Conservation (phyloP, 2,329 filamentous ascomycete genomes). For the Fusarium ambrosium region DNA sequence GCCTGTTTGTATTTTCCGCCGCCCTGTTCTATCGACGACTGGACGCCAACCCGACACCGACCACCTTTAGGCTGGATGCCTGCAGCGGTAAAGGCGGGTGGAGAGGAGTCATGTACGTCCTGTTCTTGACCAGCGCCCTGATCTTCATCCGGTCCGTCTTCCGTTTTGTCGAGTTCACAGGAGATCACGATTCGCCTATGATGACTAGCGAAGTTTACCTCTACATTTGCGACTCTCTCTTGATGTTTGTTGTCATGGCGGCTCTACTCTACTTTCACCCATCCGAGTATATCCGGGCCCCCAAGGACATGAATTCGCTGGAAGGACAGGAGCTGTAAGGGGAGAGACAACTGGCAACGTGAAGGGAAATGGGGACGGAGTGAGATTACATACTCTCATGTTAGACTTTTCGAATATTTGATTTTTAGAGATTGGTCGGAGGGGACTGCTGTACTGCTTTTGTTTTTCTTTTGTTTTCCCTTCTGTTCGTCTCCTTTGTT, state of each 20-base stretch:
- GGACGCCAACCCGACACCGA: neutral
- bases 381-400: neutral
- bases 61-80: neutral
- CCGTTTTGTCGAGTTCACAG: slow-evolving; percentile 12
- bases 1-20: neutral
- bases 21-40: slow-evolving; percentile 3
- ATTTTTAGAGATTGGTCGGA: neutral
- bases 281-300: neutral
- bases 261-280: slow-evolving; percentile 11
- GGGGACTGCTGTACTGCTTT: neutral
- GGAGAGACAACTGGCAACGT: neutral
- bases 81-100: neutral
- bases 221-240: slow-evolving; percentile 18
- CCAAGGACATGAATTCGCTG: slow-evolving; percentile 10
- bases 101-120: neutral
- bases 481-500: neutral
- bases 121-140: slow-evolving; percentile 10
- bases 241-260: slow-evolving; percentile 11
- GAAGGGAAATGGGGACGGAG: neutral
- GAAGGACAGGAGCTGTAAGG: slow-evolving; percentile 1
- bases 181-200: slow-evolving; percentile 2
- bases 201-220: slow-evolving; percentile 12
- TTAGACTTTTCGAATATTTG: neutral
- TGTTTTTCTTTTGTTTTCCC: neutral
- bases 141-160: slow-evolving; percentile 17